A percentile compares a stretch with the other conserved stretches of the same genome.
Evolutionary conservation across 768 basidiomycete genomes (phyloP).

Genomic region (Podaxis rugospora): DNA sequence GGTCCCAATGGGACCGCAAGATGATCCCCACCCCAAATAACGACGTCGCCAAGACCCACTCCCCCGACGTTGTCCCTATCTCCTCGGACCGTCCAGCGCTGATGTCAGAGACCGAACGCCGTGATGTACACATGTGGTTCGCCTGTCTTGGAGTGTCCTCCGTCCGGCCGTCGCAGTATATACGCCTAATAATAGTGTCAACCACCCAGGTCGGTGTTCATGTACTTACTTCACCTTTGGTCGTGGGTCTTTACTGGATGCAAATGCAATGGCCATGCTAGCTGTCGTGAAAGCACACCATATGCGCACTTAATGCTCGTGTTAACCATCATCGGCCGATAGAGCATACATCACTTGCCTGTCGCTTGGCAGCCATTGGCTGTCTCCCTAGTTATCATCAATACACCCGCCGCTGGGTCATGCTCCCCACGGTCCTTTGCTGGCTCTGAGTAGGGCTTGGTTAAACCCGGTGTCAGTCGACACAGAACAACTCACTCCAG

Average conservation of each 20-base stretch:
- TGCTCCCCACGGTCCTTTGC: constrained; percentile 33
- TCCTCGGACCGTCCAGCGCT: constrained; percentile 5
- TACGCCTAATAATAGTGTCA: constrained; percentile 25
- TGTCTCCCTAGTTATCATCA: constrained; percentile 53
- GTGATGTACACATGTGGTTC: constrained; percentile 52
- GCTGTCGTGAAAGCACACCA: constrained; percentile 85
- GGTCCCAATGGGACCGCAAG: constrained; percentile 8
- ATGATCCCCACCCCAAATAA: neutral
- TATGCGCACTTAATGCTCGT: constrained; percentile 44
- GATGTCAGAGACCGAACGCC: constrained; percentile 27
- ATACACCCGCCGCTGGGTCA: constrained; percentile 54
- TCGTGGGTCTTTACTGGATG: constrained; percentile 45
- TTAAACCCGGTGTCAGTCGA: constrained; percentile 4
- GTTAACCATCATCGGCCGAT: neutral
- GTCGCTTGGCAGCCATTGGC: constrained; percentile 18
- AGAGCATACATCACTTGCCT: constrained; percentile 14
- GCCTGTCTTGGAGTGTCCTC: constrained; percentile 14
- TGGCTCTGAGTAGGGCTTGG: constrained; percentile 23
- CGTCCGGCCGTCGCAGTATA: constrained; percentile 37
- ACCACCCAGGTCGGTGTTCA: neutral
- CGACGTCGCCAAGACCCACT: neutral
- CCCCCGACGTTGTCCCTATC: constrained; percentile 11
- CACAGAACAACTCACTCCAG: constrained; percentile 36
- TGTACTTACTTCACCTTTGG: constrained; percentile 47
- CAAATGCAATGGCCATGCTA: constrained; percentile 78